A percentile compares a stretch with the other conserved stretches of the same genome.
Conservation (phyloP, 371 early-diverging fungal species). For the Nematocida ironsii region DNA sequence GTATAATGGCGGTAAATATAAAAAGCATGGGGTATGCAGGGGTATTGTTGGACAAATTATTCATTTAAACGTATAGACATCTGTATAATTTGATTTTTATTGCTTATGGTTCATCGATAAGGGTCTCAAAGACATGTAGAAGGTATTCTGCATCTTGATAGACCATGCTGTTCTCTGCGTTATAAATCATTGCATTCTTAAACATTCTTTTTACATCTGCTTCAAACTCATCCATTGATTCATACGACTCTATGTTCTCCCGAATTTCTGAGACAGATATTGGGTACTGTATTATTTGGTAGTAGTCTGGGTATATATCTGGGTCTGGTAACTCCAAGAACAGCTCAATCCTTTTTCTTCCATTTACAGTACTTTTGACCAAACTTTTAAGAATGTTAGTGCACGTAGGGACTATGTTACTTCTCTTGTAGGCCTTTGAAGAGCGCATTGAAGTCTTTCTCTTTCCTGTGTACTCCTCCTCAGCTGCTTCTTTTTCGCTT, state of each 20-base stretch:
- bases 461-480: conserved; percentile 2
- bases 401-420: neutral
- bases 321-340: conserved; percentile 51
- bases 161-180: conserved; percentile 57
- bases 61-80: too few species aligned
- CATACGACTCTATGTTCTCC: conserved; percentile 61
- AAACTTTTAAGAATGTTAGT: conserved; percentile 20
- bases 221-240: conserved; percentile 60
- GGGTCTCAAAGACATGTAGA: conserved; percentile 12
- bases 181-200: conserved; percentile 63
- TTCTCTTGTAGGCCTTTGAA: neutral
- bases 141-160: conserved; percentile 54
- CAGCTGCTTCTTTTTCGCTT: neutral
- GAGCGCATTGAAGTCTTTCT: conserved; percentile 33
- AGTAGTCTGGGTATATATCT: conserved; percentile 76
- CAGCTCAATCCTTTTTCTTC: conserved; percentile 40
- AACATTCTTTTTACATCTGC: conserved; percentile 64
- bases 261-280: conserved; percentile 71
- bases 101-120: conserved; percentile 13
- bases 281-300: conserved; percentile 78
- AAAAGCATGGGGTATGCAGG: too few species aligned
- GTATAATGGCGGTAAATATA: too few species aligned
- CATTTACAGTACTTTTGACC: conserved; percentile 3
- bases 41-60: too few species aligned
- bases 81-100: neutral